A percentile compares a stretch with the other conserved stretches of the same genome.
Evolutionary conservation across 2,329 filamentous ascomycete genomes (phyloP).

Genomic region (Ophiobolus disseminans): DNA sequence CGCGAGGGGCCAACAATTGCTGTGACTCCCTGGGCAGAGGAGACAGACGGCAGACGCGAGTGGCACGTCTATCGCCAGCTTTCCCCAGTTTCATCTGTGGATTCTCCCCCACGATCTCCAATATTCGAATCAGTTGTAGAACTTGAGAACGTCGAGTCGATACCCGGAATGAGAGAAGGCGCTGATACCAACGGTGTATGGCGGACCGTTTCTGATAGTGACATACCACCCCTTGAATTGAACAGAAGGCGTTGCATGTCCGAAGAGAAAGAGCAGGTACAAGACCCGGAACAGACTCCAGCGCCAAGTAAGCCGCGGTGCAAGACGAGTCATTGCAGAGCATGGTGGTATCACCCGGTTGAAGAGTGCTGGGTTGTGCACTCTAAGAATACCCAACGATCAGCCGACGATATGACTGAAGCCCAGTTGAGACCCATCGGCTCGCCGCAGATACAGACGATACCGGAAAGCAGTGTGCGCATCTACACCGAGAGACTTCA

Average conservation of each 20-base stretch:
- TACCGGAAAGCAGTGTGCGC: background rate
- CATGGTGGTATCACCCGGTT: slow-evolving; percentile 7
- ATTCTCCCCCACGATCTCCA: slow-evolving; percentile 13
- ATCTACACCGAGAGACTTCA: slow-evolving; percentile 5
- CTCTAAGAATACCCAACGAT: background rate
- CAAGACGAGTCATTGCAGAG: background rate
- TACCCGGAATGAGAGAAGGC: background rate
- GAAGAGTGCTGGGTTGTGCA: slow-evolving; percentile 8
- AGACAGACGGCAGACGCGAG: slow-evolving; percentile 13
- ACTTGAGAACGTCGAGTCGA: background rate
- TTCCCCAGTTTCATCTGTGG: slow-evolving; percentile 5
- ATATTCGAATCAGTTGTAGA: no score
- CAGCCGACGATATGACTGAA: no score
- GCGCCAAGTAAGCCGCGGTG: background rate
- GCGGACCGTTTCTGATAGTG: background rate
- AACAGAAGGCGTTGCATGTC: no score
- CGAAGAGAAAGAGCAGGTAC: no score
- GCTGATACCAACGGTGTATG: background rate
- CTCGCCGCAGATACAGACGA: background rate
- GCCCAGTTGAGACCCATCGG: background rate
- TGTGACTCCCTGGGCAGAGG: slow-evolving; percentile 5
- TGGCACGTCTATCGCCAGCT: slow-evolving; percentile 1
- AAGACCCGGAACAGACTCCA: no score
- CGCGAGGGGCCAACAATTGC: background rate
- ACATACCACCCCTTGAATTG: background rate